Conservation (phyloP, 192 early-diverging fungal genomes). For the Umbelopsis sp. region DNA sequence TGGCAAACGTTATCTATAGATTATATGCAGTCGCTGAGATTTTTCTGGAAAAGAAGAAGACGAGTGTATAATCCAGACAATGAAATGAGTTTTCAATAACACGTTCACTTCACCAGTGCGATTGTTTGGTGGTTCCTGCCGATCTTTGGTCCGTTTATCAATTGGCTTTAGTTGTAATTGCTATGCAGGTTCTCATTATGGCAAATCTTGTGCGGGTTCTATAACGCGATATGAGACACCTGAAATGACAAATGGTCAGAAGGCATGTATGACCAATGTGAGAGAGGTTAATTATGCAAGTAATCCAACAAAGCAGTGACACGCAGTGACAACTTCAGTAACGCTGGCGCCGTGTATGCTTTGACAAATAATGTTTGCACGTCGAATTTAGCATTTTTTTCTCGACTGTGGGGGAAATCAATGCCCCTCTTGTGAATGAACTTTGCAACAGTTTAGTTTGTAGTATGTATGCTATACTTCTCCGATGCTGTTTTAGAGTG, state of each 20-base stretch:
- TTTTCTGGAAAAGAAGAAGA: neutral
- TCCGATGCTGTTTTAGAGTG: too few relatives aligned
- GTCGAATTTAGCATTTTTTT: neutral
- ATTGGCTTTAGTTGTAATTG: neutral
- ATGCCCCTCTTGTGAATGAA: neutral
- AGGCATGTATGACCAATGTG: too few relatives aligned
- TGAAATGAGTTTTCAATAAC: constrained; percentile 16
- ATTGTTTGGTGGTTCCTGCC: neutral
- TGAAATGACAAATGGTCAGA: too few relatives aligned
- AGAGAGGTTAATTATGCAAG: too few relatives aligned
- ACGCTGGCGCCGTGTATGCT: too few relatives aligned
- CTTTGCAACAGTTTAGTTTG: too few relatives aligned
- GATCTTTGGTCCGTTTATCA: constrained; percentile 1
- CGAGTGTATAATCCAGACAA: neutral
- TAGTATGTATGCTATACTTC: too few relatives aligned
- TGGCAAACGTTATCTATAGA: neutral
- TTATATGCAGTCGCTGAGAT: neutral
- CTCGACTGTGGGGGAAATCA: constrained; percentile 3
- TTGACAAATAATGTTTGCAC: too few relatives aligned
- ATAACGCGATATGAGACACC: too few relatives aligned
- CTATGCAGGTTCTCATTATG: neutral
- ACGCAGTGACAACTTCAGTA: too few relatives aligned
- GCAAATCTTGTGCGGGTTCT: neutral
- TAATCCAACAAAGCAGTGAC: too few relatives aligned
- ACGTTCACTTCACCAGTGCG: neutral